Evolutionary conservation across 306 rosid genomes (phyloP).

Genomic region (Alnus glutinosa): DNA sequence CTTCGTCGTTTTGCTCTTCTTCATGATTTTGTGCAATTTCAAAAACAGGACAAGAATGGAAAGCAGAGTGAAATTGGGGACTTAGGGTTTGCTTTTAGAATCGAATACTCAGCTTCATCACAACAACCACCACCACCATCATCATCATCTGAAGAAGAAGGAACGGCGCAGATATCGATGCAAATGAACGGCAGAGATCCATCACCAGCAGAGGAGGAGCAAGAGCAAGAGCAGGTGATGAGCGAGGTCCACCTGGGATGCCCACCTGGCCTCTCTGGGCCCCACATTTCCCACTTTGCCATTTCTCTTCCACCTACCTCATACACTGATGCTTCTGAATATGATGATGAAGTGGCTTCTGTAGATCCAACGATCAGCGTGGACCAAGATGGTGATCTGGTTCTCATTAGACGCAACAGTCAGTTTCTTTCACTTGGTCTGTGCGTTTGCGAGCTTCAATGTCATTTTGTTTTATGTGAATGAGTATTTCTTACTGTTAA

Average conservation of each 20-base stretch:
- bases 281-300: conserved; percentile 67
- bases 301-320: conserved; percentile 41
- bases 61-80: neutral
- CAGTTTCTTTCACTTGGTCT: conserved; percentile 11
- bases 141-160: neutral
- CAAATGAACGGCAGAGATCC: conserved; percentile 20
- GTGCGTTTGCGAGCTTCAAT: neutral
- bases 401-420: conserved; percentile 67
- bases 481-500: neutral
- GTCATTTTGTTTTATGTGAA: neutral
- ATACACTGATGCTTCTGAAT: conserved; percentile 23
- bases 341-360: conserved; percentile 29
- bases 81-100: conserved; percentile 7
- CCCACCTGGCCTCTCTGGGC: conserved; percentile 60
- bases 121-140: neutral
- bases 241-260: conserved; percentile 94
- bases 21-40: neutral
- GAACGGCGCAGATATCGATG: neutral
- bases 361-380: conserved; percentile 28
- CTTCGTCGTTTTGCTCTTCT: too few relatives aligned
- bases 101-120: conserved; percentile 19
- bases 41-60: neutral
- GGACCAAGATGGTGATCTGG: conserved; percentile 81
- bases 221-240: conserved; percentile 55
- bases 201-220: conserved; percentile 24